Conservation (phyloP, 2,329 filamentous ascomycete genomes). For the Tolypocladium amazonense region DNA sequence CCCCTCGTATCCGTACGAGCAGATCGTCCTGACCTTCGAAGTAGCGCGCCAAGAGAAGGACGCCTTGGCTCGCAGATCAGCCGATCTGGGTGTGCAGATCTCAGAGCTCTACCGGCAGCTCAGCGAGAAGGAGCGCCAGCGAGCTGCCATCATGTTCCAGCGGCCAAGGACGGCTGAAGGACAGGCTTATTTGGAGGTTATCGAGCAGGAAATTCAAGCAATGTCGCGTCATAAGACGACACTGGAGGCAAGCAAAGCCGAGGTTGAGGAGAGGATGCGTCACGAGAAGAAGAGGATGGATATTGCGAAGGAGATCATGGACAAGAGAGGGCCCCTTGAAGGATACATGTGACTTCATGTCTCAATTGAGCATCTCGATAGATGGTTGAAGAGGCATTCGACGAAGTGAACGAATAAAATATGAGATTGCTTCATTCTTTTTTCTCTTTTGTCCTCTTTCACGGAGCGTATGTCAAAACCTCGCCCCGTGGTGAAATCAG, state of each 20-base stretch:
- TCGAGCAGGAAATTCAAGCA: not conserved
- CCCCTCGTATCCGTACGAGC: not conserved
- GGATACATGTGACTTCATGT: not conserved
- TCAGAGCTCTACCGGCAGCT: not conserved
- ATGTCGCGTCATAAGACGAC: not conserved
- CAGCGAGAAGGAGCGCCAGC: not conserved
- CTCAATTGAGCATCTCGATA: not conserved
- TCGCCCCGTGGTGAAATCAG: too few species aligned
- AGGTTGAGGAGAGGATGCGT: not conserved
- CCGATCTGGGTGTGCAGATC: not conserved
- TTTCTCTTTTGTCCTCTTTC: too few species aligned
- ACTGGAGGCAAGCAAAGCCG: not conserved
- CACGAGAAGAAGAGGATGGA: not conserved
- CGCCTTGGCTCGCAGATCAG: slow-evolving; percentile 2
- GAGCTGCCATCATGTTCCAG: not conserved
- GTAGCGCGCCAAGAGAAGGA: not conserved
- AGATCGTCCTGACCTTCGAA: not conserved
- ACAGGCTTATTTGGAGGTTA: not conserved
- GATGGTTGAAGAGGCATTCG: not conserved
- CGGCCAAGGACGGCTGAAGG: not conserved
- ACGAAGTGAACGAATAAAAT: not conserved
- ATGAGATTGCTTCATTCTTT: too few species aligned
- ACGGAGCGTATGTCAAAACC: too few species aligned
- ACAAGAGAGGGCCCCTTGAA: not conserved
- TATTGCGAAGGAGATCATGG: not conserved